Evolutionary conservation across 495 filamentous ascomycete species (phyloP).

Genomic region (Sordaria brevicollis): DNA sequence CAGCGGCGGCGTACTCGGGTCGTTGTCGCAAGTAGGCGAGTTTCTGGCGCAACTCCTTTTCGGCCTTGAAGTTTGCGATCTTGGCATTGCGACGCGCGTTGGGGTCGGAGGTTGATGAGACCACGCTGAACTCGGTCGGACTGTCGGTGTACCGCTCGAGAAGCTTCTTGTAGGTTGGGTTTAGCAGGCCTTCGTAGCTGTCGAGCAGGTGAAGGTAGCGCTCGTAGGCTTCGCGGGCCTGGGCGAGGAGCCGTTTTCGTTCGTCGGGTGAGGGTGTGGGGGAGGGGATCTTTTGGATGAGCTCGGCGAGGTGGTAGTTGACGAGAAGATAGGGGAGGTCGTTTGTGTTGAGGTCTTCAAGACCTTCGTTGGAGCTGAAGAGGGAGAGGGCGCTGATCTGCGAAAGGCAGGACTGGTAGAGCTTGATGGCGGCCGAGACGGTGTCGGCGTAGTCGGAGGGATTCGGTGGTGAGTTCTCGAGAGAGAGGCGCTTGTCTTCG

Average conservation of each 20-base stretch:
- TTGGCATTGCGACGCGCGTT: constrained; percentile 67
- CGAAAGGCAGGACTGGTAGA: constrained; percentile 62
- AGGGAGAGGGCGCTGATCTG: constrained; percentile 61
- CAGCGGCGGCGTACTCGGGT: constrained; percentile 30
- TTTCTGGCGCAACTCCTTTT: constrained; percentile 77
- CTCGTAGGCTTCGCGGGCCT: constrained; percentile 60
- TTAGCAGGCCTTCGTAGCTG: constrained; percentile 59
- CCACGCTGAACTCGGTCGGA: constrained; percentile 57
- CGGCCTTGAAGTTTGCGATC: constrained; percentile 72
- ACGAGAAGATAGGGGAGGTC: constrained; percentile 59
- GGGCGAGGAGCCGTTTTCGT: constrained; percentile 53
- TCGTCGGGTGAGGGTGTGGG: constrained; percentile 35
- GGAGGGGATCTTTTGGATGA: constrained; percentile 36
- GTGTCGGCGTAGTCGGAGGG: constrained; percentile 54
- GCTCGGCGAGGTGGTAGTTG: constrained; percentile 22
- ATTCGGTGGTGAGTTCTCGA: constrained; percentile 33
- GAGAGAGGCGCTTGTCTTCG: constrained; percentile 31
- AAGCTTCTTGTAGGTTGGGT: constrained; percentile 54
- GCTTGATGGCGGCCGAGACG: constrained; percentile 52
- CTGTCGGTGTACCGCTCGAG: constrained; percentile 60
- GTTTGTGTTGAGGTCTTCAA: constrained; percentile 81
- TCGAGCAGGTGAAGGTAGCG: constrained; percentile 65
- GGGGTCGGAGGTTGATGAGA: constrained; percentile 53
- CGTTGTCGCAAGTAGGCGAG: constrained; percentile 46
- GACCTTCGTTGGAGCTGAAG: constrained; percentile 81